These are phyloP conservation scores for Talaromyces islandicus DNA, from an alignment of 2,329 filamentous ascomycete species.

Conservation along the genomic window DNA sequence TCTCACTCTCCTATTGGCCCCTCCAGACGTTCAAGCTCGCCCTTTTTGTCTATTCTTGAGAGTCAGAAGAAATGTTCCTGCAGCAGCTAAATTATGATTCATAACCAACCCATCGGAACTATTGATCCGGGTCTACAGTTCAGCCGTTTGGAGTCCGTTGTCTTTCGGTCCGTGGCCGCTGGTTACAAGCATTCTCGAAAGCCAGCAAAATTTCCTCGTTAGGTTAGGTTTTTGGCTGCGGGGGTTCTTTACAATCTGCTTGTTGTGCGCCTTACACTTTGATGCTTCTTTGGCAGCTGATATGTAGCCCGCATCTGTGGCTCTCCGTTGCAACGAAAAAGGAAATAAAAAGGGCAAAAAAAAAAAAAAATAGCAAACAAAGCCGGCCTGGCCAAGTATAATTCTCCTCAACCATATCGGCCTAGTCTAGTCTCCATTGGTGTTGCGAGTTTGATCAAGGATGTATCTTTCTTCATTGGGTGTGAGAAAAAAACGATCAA, in stretches of 20 bases:
- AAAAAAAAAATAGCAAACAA: neutral
- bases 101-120: neutral
- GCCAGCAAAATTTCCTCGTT: constrained; percentile 12
- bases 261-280: neutral
- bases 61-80: constrained; percentile 10
- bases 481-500: neutral
- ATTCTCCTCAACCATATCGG: neutral
- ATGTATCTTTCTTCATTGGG: neutral
- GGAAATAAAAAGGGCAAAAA: neutral
- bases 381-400: neutral
- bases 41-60: neutral
- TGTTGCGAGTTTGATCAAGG: neutral
- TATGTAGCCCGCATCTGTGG: neutral
- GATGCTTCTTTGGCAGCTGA: constrained; percentile 11
- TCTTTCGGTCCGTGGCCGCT: neutral
- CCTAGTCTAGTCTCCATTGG: neutral
- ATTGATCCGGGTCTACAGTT: constrained; percentile 1
- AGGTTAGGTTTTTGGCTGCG: neutral
- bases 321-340: constrained; percentile 15
- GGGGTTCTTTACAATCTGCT: constrained; percentile 7
- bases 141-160: constrained; percentile 5
- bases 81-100: constrained; percentile 4
- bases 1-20: constrained; percentile 1
- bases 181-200: constrained; percentile 14
- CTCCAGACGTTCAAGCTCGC: neutral